These are phyloP conservation scores for Endocalyx cinctus DNA, from an alignment of 2,329 filamentous ascomycete genomes.

Conservation along the genomic window DNA sequence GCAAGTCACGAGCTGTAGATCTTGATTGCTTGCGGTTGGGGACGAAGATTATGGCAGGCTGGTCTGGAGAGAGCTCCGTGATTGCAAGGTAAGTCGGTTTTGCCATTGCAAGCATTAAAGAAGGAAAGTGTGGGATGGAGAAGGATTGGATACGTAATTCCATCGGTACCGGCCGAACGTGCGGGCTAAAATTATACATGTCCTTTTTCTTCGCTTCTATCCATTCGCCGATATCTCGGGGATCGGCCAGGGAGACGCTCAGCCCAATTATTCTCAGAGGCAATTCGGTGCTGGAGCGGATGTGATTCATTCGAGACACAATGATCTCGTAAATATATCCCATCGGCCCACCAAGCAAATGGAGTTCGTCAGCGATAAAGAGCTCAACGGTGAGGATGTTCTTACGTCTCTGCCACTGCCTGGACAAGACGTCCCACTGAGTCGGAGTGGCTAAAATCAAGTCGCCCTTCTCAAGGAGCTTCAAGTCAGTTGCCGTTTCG, in stretches of 20 bases:
- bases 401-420: slow-evolving; percentile 95
- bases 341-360: slow-evolving; percentile 80
- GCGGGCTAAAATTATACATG: slow-evolving; percentile 97
- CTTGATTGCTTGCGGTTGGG: slow-evolving; percentile 91
- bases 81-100: slow-evolving; percentile 89
- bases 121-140: slow-evolving; percentile 93
- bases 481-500: slow-evolving; percentile 85
- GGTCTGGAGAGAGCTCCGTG: slow-evolving; percentile 79
- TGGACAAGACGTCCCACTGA: slow-evolving; percentile 94
- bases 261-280: slow-evolving; percentile 83
- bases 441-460: slow-evolving; percentile 86
- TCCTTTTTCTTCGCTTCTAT: slow-evolving; percentile 97
- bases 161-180: slow-evolving; percentile 80
- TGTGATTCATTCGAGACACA: slow-evolving; percentile 97
- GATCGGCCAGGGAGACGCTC: slow-evolving; percentile 88
- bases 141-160: slow-evolving; percentile 96
- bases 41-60: slow-evolving; percentile 88
- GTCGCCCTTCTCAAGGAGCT: slow-evolving; percentile 81
- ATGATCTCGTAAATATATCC: slow-evolving; percentile 95
- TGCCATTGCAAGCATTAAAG: slow-evolving; percentile 97
- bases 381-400: slow-evolving; percentile 87
- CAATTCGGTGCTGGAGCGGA: slow-evolving; percentile 80
- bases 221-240: slow-evolving; percentile 93
- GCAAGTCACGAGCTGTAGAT: slow-evolving; percentile 77
- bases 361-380: slow-evolving; percentile 92